Conservation (phyloP, 2,329 filamentous ascomycete genomes). For the Hypocreales sp. region DNA sequence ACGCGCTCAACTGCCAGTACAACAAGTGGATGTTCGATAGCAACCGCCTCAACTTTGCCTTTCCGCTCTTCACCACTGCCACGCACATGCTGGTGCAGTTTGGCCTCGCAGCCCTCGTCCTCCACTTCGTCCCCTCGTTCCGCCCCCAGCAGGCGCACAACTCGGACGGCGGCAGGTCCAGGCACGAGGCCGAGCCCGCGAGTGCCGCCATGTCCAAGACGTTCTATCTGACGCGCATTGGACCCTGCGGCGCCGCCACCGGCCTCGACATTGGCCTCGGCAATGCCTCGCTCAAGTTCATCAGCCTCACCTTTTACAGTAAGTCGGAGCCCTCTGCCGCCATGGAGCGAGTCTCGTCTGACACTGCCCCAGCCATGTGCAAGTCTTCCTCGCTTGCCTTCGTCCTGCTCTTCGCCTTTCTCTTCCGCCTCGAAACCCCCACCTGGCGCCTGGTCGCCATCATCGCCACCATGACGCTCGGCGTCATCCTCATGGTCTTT, state of each 20-base stretch:
- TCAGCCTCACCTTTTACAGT: constrained; percentile 93
- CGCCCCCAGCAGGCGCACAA: constrained; percentile 44
- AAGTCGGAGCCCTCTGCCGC: constrained; percentile 15
- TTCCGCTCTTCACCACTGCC: constrained; percentile 87
- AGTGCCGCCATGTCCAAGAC: constrained; percentile 63
- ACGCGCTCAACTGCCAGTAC: constrained; percentile 41
- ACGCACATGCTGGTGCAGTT: constrained; percentile 97
- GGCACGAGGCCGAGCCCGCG: constrained; percentile 37
- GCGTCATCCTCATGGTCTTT: constrained; percentile 96
- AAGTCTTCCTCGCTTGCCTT: constrained; percentile 95
- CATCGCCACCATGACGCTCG: constrained; percentile 80
- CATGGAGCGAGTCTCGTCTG: constrained; percentile 4
- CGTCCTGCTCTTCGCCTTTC: constrained; percentile 85
- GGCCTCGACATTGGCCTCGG: constrained; percentile 91
- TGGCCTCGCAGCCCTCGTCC: constrained; percentile 55
- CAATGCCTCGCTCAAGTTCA: constrained; percentile 91
- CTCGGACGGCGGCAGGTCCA: constrained; percentile 33
- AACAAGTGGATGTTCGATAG: constrained; percentile 99
- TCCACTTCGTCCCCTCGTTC: constrained; percentile 70
- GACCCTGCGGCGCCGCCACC: constrained; percentile 82
- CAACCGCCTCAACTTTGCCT: constrained; percentile 74
- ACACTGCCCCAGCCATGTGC: constrained; percentile 59
- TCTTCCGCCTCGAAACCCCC: constrained; percentile 79
- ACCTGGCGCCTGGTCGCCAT: constrained; percentile 77
- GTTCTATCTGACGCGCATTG: constrained; percentile 86